Percentiles rank a stretch among this genome's conserved stretches.
Conservation (phyloP, 257 asterid species). For the Thymus quinquecostatus region DNA sequence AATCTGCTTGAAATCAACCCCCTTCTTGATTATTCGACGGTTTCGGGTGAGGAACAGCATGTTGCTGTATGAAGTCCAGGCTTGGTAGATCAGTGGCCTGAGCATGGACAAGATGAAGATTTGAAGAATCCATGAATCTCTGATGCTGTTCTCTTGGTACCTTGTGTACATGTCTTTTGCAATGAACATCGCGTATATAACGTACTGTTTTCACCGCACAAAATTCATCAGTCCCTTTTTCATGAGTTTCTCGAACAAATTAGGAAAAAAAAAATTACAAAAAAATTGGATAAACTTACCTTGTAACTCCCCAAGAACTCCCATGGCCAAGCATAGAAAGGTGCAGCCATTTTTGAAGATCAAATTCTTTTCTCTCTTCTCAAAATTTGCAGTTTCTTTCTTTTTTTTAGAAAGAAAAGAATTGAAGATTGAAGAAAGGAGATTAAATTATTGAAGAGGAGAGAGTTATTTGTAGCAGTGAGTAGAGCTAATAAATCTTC, state of each 20-base stretch:
- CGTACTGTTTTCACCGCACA: slow-evolving; percentile 43
- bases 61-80: slow-evolving; percentile 64
- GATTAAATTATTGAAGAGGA: not conserved
- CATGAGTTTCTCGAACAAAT: not conserved
- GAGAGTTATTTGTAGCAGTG: not conserved
- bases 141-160: slow-evolving; percentile 41
- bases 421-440: not conserved
- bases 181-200: slow-evolving; percentile 59
- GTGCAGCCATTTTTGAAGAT: slow-evolving; percentile 52
- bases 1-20: slow-evolving; percentile 78
- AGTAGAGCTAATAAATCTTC: not conserved
- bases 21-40: slow-evolving; percentile 60
- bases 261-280: not conserved
- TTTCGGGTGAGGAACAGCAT: slow-evolving; percentile 76
- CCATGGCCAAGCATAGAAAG: slow-evolving; percentile 81
- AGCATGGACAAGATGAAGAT: slow-evolving; percentile 53
- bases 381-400: not conserved
- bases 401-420: not conserved
- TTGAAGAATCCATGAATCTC: slow-evolving; percentile 60
- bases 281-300: slow-evolving; percentile 40
- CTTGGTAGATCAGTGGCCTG: slow-evolving; percentile 50
- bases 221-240: not conserved
- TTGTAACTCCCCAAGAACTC: slow-evolving; percentile 62
- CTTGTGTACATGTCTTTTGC: slow-evolving; percentile 58
- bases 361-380: not conserved